phyloP scores from a whole-genome alignment of 2,329 filamentous ascomycete species.

The Elsinoe arachidis region DNA sequence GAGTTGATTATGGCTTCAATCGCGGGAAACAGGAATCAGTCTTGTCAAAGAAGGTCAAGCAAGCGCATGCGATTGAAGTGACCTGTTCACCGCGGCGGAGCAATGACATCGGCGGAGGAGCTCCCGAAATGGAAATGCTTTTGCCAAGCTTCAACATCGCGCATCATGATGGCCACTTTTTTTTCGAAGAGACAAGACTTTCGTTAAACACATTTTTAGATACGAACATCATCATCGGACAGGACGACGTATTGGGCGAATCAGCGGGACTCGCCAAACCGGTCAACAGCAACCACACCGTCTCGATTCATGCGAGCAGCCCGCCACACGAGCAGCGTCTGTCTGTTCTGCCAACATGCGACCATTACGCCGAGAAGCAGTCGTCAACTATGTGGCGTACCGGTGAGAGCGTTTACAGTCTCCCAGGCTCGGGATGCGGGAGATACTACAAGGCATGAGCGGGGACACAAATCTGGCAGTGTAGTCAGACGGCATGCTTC shows the following conservation, averaged over 20 bases:
- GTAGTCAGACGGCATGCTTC: too few relatives aligned
- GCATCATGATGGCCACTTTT: conserved; percentile 1
- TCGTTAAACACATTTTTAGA: too few relatives aligned
- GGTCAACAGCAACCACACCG: too few relatives aligned
- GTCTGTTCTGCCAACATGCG: conserved; percentile 11
- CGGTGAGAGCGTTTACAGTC: background rate
- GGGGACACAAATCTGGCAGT: too few relatives aligned
- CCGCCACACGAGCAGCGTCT: conserved; percentile 10
- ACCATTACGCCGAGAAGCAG: background rate
- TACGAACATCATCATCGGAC: background rate
- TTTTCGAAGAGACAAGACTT: background rate
- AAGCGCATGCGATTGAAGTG: background rate
- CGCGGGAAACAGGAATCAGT: too few relatives aligned
- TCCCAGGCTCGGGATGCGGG: background rate
- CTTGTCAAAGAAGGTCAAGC: background rate
- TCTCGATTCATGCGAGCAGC: background rate
- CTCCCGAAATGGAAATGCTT: conserved; percentile 7
- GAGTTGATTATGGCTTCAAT: too few relatives aligned
- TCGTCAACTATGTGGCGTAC: background rate
- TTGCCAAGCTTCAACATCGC: background rate
- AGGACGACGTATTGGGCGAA: too few relatives aligned
- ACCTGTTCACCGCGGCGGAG: conserved; percentile 3
- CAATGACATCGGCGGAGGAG: conserved; percentile 5
- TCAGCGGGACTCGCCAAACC: background rate
- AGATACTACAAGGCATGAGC: background rate